Conservation (phyloP, 176 grass and related monocot species). For the Musa acuminata region DNA sequence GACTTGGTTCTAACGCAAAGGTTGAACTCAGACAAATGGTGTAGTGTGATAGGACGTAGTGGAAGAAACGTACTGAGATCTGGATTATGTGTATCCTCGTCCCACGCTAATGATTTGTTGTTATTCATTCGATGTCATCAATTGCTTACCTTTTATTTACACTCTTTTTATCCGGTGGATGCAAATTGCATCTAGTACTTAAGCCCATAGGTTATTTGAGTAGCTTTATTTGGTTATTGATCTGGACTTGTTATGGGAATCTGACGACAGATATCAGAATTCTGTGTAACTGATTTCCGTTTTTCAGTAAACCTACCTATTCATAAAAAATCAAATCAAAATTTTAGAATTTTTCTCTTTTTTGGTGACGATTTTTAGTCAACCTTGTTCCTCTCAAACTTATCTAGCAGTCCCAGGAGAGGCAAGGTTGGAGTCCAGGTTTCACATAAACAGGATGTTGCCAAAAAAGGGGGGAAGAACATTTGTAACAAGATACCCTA, state of each 20-base stretch:
- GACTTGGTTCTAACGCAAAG: not conserved
- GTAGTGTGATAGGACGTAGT: not conserved
- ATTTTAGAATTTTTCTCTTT: not conserved
- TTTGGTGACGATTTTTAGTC: not conserved
- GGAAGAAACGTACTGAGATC: not conserved
- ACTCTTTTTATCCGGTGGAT: not conserved
- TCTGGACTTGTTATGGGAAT: not conserved
- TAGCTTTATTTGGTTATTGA: not conserved
- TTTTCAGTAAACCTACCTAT: too few species aligned
- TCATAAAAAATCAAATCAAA: too few species aligned
- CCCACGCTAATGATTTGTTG: too few species aligned
- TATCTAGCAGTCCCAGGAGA: not conserved
- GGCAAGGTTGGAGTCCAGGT: not conserved
- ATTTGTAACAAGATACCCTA: too few species aligned
- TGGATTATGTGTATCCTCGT: too few species aligned
- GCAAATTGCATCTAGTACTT: not conserved
- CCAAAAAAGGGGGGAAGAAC: too few species aligned
- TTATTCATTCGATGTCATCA: too few species aligned
- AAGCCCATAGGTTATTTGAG: not conserved
- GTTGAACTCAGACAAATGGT: not conserved
- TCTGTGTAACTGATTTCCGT: too few species aligned
- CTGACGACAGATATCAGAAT: not conserved
- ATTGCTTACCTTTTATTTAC: too few species aligned
- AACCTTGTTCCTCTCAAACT: not conserved
- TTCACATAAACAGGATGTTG: not conserved